Percentiles rank a stretch among this genome's conserved stretches.
Evolutionary conservation across 2,329 filamentous ascomycete genomes (phyloP).

Genomic region (Elsinoe arachidis): DNA sequence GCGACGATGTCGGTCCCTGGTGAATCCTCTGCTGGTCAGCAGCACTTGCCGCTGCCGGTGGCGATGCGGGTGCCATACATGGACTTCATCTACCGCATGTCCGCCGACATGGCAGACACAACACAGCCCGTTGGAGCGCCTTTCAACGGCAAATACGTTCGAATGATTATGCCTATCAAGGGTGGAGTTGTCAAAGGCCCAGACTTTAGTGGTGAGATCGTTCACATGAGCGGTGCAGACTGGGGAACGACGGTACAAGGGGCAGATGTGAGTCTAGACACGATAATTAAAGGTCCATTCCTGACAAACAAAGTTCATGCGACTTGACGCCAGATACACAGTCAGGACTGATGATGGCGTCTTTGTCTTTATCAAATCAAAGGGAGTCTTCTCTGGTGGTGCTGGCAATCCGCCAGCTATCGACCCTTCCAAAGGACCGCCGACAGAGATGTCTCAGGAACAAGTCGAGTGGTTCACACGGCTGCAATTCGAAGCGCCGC

Average conservation of each 20-base stretch:
- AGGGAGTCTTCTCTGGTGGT: slow-evolving; percentile 17
- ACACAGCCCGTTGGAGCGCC: slow-evolving; percentile 19
- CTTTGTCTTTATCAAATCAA: slow-evolving; percentile 20
- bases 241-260: slow-evolving; percentile 17
- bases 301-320: slow-evolving; percentile 17
- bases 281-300: neutral
- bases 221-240: slow-evolving; percentile 19
- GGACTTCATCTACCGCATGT: slow-evolving; percentile 21
- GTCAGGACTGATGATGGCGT: slow-evolving; percentile 19
- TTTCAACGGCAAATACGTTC: slow-evolving; percentile 12
- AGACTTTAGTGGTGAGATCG: slow-evolving; percentile 17
- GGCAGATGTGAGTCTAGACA: slow-evolving; percentile 15
- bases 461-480: slow-evolving; percentile 21
- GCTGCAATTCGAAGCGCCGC: slow-evolving; percentile 19
- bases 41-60: slow-evolving; percentile 7
- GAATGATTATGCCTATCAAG: slow-evolving; percentile 20
- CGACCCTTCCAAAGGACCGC: neutral
- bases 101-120: slow-evolving; percentile 18
- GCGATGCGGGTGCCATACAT: slow-evolving; percentile 17
- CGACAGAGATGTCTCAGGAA: slow-evolving; percentile 17
- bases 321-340: slow-evolving; percentile 20
- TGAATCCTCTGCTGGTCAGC: neutral
- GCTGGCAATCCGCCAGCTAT: neutral
- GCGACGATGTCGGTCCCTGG: slow-evolving; percentile 1
- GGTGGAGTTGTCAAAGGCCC: slow-evolving; percentile 20